phyloP scores from a whole-genome alignment of 371 early-diverging fungal species.

The Sporodiniella umbellata region DNA sequence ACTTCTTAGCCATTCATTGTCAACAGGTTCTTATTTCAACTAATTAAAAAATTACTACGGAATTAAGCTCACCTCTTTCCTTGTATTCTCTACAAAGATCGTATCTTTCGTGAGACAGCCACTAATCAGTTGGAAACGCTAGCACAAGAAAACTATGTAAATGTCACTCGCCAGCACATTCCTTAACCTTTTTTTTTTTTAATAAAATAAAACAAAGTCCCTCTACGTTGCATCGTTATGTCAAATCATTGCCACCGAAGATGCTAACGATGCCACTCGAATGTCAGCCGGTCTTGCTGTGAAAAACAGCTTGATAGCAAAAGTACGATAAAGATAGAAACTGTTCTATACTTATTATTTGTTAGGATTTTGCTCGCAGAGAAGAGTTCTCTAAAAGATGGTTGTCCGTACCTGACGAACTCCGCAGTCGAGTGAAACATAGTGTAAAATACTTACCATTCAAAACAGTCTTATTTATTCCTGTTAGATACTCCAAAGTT shows the following conservation, averaged over 20 bases:
- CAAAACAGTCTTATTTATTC: too few species aligned
- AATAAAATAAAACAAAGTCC: conserved; percentile 45
- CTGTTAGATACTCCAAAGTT: conserved; percentile 25
- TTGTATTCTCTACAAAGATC: conserved; percentile 18
- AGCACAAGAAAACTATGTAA: conserved; percentile 80
- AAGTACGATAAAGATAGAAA: conserved; percentile 48
- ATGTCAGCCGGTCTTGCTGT: conserved; percentile 85
- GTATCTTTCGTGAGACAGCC: conserved; percentile 71
- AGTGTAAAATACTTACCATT: conserved; percentile 30
- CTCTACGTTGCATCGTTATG: conserved; percentile 72
- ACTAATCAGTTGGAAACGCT: conserved; percentile 73
- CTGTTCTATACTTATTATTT: neutral
- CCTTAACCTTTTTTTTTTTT: neutral
- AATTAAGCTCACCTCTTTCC: conserved; percentile 26
- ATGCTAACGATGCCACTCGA: conserved; percentile 58
- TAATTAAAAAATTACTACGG: too few species aligned
- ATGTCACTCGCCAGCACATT: conserved; percentile 25
- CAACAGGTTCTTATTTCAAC: too few species aligned
- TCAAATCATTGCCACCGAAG: conserved; percentile 82
- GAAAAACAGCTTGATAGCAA: conserved; percentile 88
- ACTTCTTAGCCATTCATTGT: conserved; percentile 62
- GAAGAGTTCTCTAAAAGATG: conserved; percentile 73
- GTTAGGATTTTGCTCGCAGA: conserved; percentile 64
- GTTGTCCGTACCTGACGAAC: conserved; percentile 59
- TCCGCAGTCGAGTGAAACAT: conserved; percentile 54